Evolutionary conservation across 305 asterid genomes (phyloP), one percentile per base, ranked within the genome.

Genomic region (Coffea humblotiana): DNA sequence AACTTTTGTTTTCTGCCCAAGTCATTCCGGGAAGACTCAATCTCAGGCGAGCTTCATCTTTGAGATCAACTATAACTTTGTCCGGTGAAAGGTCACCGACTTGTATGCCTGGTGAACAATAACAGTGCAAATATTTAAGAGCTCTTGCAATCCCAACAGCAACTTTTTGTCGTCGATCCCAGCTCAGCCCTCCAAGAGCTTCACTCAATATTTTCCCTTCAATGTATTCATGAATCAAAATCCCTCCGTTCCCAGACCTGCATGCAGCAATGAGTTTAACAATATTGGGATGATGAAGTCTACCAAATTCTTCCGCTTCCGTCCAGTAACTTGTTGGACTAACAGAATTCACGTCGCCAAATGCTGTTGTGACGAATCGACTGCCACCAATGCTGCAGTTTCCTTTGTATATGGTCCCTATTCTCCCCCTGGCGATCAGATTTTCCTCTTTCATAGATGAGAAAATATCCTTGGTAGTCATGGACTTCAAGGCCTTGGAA

Each of bases 91-190:
- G 74, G 6, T 90, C 90, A 2, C 95, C 95, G 5, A 83, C 87
- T 23, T 82, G 8, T 58, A 91, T 78, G 25, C 84, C 60, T 27
- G 93, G 91, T 8, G 90, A 83, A 65, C 91, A 86, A 35, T 27
- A 35, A 54, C 81, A 83, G 67, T 91, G 98, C 82, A 93, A 79
- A 71, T 95, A 90, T 60, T 83, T 78, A 5, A 95, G 88, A 16
- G 96, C 97, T 78, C 85, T 89, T 0, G 92, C 85, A 11, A 93
- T 85, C 74, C 94, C 97, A 10, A 85, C 29, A 14, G 95, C 97
- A 13, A 93, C 86, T 52, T 85, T 92, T 29, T 85, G 80, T 51
- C 98, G 88, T n/a, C 80, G 83, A 21, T 77, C 88, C 97, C 95
- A 94, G 37, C 67, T 83, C 76, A 91, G 47, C 23, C 77, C 74